phyloP scores from a whole-genome alignment of 345 rosid species.

The Populus davidiana region DNA sequence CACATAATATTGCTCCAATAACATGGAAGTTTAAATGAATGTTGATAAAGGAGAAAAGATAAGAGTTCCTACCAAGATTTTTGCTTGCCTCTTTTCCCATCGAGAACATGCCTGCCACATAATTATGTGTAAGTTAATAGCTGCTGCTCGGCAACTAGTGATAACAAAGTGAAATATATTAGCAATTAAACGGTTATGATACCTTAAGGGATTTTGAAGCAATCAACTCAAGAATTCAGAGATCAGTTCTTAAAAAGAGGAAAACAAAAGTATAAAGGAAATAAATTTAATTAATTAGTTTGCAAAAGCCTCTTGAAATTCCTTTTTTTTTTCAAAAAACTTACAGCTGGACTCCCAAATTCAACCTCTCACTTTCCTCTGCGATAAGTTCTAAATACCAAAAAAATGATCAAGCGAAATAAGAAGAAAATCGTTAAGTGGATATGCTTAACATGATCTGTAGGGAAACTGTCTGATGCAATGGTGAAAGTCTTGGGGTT shows the following conservation, averaged over 20 bases:
- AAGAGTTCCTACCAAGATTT: slow-evolving; percentile 67
- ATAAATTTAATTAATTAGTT: neutral
- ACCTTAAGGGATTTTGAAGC: neutral
- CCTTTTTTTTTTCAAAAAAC: neutral
- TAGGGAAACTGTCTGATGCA: neutral
- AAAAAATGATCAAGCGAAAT: neutral
- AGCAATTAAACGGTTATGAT: neutral
- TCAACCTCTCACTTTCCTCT: too few species aligned
- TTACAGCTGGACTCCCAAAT: neutral
- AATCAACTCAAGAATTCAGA: neutral
- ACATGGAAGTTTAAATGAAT: neutral
- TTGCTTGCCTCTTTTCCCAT: slow-evolving; percentile 93
- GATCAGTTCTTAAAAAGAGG: neutral
- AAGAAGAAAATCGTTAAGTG: neutral
- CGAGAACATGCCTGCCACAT: slow-evolving; percentile 73
- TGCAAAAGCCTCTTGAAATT: neutral
- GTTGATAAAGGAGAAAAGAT: slow-evolving; percentile 1
- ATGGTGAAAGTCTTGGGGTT: neutral
- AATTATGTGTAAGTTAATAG: slow-evolving; percentile 7
- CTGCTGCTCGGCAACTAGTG: neutral
- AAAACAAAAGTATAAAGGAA: neutral
- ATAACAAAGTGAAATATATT: neutral
- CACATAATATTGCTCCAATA: too few species aligned
- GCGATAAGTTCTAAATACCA: too few species aligned
- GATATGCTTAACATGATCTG: neutral